Conservation (phyloP, 371 early-diverging fungal species). For the Rhizopus delemar region DNA sequence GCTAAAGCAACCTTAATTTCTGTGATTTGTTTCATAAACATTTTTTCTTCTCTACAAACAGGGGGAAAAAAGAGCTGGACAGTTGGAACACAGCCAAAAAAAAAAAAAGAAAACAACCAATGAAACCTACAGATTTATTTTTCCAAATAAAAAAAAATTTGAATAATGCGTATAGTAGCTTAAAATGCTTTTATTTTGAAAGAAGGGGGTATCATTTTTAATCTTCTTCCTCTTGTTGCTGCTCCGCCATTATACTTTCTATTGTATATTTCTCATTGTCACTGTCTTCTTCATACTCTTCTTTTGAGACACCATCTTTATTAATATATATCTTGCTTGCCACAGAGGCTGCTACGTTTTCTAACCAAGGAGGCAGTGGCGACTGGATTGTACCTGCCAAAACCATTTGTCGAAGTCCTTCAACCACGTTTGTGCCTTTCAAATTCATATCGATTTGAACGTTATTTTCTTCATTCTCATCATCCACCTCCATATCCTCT, state of each 20-base stretch:
- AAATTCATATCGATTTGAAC: constrained; percentile 31
- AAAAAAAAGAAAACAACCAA: background rate
- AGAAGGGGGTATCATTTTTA: background rate
- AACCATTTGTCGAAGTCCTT: constrained; percentile 47
- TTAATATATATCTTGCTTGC: constrained; percentile 21
- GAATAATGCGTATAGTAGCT: background rate
- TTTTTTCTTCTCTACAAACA: constrained; percentile 15
- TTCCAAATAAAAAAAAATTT: too few species aligned
- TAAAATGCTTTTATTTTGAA: background rate
- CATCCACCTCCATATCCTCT: background rate
- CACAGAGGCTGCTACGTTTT: constrained; percentile 26
- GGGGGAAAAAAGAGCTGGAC: background rate
- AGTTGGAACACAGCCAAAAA: background rate
- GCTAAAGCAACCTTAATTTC: constrained; percentile 52
- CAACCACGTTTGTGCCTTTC: constrained; percentile 53
- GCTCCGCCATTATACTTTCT: background rate
- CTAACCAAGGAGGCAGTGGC: constrained; percentile 48
- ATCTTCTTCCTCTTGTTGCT: background rate
- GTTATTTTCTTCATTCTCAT: constrained; percentile 4
- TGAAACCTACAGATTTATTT: too few species aligned
- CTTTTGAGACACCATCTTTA: constrained; percentile 20
- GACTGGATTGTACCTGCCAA: constrained; percentile 38
- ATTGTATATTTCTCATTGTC: constrained; percentile 11
- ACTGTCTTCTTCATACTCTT: constrained; percentile 8
- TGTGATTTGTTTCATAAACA: constrained; percentile 50